Base-by-base conservation (phyloP, 1,284 basidiomycete species). In the Xanthoconium separans region DNA sequence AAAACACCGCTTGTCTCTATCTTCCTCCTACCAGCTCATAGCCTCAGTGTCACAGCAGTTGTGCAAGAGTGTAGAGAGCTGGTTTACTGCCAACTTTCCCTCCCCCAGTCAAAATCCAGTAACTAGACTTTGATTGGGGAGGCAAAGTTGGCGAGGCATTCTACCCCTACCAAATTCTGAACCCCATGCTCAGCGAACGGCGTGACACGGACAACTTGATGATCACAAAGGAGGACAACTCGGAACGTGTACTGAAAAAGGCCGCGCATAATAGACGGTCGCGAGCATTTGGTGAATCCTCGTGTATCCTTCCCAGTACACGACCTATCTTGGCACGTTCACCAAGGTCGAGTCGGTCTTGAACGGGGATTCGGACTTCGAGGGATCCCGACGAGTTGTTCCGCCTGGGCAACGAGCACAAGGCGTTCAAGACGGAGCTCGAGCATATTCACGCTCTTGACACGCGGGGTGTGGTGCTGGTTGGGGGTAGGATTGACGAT, bases 281-380 rank as follows among this genome's bases (percentile, higher is more conserved):
- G n/a, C n/a, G n/a, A n/a, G n/a, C n/a, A n/a, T n/a, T n/a, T n/a
- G n/a, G n/a, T n/a, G n/a, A n/a, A n/a, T n/a, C n/a, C n/a, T n/a
- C n/a, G n/a, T 77, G 49, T 89, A 87, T 58, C 73, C 74, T 29
- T 57, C 67, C 29, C 74, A 74, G 29, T 88, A 84, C 58, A 50
- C 70, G n/a, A 71, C 76, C 40, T 87, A 87, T 59, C 59, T 83
- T 45, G 62, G 65, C 2, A 67, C 75, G 18, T 80, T 79, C 56
- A 68, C 74, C 44, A 73, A 75, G 61, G 63, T 85, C 42, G 62
- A n/a, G n/a, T n/a, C n/a, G 44, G 70, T 69, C 9, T 15, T 73
- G 36, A 70, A 73, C 8, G 68, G 68, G 16, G 68, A 73, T 29
- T 68, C 68, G 3, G 68, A 72, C 34, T 61, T 45, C 11, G 70